These are phyloP conservation scores for Citrus cavaleriei DNA, from an alignment of 345 rosid genomes.

Conservation along the genomic window DNA sequence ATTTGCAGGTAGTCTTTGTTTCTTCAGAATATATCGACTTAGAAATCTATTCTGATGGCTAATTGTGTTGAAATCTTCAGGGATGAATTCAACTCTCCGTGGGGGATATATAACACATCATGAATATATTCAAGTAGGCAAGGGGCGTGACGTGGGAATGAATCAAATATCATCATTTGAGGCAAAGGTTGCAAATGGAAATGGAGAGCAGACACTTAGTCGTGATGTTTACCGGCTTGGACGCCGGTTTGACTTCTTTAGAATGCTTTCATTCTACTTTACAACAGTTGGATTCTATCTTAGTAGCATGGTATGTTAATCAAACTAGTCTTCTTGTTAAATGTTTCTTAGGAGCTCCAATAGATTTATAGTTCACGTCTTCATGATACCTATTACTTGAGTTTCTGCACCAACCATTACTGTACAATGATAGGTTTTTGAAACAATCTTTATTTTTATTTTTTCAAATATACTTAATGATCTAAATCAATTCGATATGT, in stretches of 20 bases:
- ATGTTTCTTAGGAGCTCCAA: not conserved
- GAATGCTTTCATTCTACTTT: slow-evolving; percentile 98
- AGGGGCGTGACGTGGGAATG: slow-evolving; percentile 98
- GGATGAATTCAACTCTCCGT: slow-evolving; percentile 89
- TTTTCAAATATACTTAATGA: not conserved
- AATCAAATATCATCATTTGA: slow-evolving; percentile 89
- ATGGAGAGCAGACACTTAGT: slow-evolving; percentile 97
- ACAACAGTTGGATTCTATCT: slow-evolving; percentile 98
- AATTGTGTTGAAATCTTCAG: slow-evolving; percentile 45
- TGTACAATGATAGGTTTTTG: not conserved
- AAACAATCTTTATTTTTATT: not conserved
- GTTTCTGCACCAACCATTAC: not conserved
- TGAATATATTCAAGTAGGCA: slow-evolving; percentile 97
- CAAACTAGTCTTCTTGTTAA: not conserved
- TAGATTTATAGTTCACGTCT: not conserved
- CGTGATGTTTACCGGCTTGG: slow-evolving; percentile 97
- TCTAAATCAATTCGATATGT: not conserved
- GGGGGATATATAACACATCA: slow-evolving; percentile 94
- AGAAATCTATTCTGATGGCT: slow-evolving; percentile 14
- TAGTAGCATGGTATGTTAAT: slow-evolving; percentile 77
- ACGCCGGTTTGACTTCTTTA: slow-evolving; percentile 85
- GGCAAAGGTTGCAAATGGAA: slow-evolving; percentile 96
- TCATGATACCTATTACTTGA: not conserved
- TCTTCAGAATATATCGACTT: not conserved
- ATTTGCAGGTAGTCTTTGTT: slow-evolving; percentile 66